Evolutionary conservation across 352 stramenopile genomes (phyloP).

Genomic region (Halophytophthora polymorphica): DNA sequence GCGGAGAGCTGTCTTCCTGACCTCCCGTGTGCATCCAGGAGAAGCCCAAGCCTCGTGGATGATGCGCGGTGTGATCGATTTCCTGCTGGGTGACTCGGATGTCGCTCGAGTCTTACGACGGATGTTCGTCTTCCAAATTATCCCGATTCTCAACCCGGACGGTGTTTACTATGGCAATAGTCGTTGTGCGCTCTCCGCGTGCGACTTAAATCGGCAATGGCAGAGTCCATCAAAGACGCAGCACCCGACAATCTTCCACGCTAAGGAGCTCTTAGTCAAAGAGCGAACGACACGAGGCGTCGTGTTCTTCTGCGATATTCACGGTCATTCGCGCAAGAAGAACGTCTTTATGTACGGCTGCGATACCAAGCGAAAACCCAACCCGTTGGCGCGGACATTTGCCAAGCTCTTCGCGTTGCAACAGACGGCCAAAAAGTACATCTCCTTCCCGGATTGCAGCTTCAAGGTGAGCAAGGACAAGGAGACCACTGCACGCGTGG

Average conservation of each 20-base stretch:
- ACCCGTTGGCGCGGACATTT: conserved; percentile 69
- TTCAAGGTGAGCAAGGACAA: conserved; percentile 84
- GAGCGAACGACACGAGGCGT: conserved; percentile 56
- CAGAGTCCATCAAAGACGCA: conserved; percentile 51
- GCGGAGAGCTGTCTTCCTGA: conserved; percentile 70
- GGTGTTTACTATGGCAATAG: conserved; percentile 93
- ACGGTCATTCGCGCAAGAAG: conserved; percentile 91
- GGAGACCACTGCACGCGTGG: conserved; percentile 77
- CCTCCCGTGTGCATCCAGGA: conserved; percentile 87
- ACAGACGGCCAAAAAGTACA: conserved; percentile 57
- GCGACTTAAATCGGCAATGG: conserved; percentile 90
- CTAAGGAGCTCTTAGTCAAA: conserved; percentile 77
- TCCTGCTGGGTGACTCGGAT: conserved; percentile 65
- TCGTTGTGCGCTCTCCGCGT: conserved; percentile 76
- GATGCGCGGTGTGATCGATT: conserved; percentile 92
- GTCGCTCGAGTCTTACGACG: conserved; percentile 67
- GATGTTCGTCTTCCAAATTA: conserved; percentile 91
- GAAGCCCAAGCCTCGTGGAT: conserved; percentile 92
- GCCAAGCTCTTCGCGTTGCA: conserved; percentile 67
- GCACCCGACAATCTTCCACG: conserved; percentile 89
- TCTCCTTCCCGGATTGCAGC: conserved; percentile 69
- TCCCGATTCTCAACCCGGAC: conserved; percentile 94
- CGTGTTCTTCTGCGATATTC: conserved; percentile 88
- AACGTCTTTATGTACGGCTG: conserved; percentile 96
- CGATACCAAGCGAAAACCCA: conserved; percentile 86